Percentiles rank a stretch among this genome's conserved stretches.
These are phyloP conservation scores for Helichrysum umbraculigerum DNA, from an alignment of 129 eudicot species.

Conservation along the genomic window DNA sequence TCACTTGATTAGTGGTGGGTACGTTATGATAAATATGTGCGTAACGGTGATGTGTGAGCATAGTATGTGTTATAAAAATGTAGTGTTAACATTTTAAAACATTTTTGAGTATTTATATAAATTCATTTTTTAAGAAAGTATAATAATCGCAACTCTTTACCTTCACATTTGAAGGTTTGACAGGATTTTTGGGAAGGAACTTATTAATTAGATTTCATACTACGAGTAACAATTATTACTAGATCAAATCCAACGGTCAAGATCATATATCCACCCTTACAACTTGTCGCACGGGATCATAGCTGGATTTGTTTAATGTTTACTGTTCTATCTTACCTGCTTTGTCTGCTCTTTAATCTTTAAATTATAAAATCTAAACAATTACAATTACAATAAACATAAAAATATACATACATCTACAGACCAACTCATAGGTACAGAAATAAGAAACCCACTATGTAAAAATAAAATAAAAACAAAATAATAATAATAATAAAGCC, in stretches of 20 bases:
- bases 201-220: not conserved
- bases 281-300: constrained; percentile 28
- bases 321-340: constrained; percentile 25
- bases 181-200: not conserved
- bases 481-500: not conserved
- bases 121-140: too few relatives aligned
- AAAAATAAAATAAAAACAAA: not conserved
- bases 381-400: not conserved
- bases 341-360: constrained; percentile 3
- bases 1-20: too few relatives aligned
- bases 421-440: not conserved
- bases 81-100: too few relatives aligned
- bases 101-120: too few relatives aligned
- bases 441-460: not conserved
- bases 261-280: constrained; percentile 26
- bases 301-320: constrained; percentile 7
- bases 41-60: too few relatives aligned
- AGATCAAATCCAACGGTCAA: constrained; percentile 25
- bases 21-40: too few relatives aligned
- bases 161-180: not conserved
- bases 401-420: not conserved
- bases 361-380: not conserved
- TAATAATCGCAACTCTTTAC: too few relatives aligned
- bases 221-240: not conserved
- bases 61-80: too few relatives aligned